phyloP scores from a whole-genome alignment of 2,329 filamentous ascomycete species.

The Pyrenochaeta sp. region DNA sequence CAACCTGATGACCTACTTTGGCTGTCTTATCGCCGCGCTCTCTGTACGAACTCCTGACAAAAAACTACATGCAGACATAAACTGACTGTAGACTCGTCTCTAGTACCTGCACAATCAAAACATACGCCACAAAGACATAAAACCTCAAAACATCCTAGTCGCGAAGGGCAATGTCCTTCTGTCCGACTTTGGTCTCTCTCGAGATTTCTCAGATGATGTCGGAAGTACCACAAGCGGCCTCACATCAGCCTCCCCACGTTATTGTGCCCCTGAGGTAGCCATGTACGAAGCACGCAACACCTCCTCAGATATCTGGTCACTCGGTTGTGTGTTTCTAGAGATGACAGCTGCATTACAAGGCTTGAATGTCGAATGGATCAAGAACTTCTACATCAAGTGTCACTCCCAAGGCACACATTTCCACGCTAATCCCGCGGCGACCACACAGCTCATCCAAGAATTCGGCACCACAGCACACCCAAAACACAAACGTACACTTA shows the following conservation, averaged over 20 bases:
- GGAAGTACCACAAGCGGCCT: constrained; percentile 13
- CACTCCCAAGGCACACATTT: constrained; percentile 2
- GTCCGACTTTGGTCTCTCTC: constrained; percentile 25
- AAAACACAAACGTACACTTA: neutral
- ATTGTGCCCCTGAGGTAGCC: constrained; percentile 25
- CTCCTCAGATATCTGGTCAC: constrained; percentile 25
- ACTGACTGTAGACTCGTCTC: neutral
- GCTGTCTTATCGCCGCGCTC: constrained; percentile 24
- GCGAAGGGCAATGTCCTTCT: constrained; percentile 14
- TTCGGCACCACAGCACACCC: neutral
- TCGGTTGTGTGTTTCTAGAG: constrained; percentile 30
- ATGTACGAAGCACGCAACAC: constrained; percentile 14
- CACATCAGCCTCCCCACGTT: constrained; percentile 13
- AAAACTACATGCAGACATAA: neutral
- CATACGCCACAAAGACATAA: constrained; percentile 26
- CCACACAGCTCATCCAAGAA: constrained; percentile 5
- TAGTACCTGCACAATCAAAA: constrained; percentile 21
- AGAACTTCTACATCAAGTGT: neutral
- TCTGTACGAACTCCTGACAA: neutral
- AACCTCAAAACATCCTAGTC: constrained; percentile 27
- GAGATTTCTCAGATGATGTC: constrained; percentile 13
- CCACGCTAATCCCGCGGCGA: constrained; percentile 9
- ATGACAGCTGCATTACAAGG: constrained; percentile 19
- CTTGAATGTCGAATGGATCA: constrained; percentile 4
- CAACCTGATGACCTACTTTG: constrained; percentile 16